Evolutionary conservation across 768 basidiomycete genomes (phyloP), one percentile per base, ranked within the genome.

Genomic region (Pseudohyphozyma bogoriensis): DNA sequence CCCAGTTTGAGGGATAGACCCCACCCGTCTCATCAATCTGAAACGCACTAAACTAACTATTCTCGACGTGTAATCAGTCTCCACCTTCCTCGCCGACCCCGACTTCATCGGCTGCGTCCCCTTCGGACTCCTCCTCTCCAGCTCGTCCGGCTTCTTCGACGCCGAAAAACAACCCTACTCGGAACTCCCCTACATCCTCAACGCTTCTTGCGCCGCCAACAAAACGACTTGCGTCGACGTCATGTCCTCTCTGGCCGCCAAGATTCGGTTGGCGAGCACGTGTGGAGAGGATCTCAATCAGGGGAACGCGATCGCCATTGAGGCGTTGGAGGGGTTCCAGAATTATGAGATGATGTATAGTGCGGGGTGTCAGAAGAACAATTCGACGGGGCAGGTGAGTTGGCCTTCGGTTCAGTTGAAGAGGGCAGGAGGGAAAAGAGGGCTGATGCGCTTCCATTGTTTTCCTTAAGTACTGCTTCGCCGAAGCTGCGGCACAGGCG

Each of bases 181-280:
- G 2, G 71, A 78, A 37, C 77, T 87, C 69, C 89, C 89, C 68
- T 72, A 76, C 12, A 76, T 87, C 52, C 69, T 89, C 10, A 87
- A 86, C 83, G 86, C 85, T 3, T 87, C 85, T 0, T 91, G 89
- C 72, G 84, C 87, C 66, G 85, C 86, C 9, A 73, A 71, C 20
- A 68, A 73, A 1, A 69, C 72, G 3, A 70, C 74, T 18, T 91
- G 88, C 67, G 66, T 73, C n/a, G 64, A 74, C 32, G 85, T 85
- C 64, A 87, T 91, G 83, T 77, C 68, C 9, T 81, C 79, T 78
- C 86, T 84, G 70, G 79, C 80, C 2, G 69, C 73, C 1, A 65
- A 73, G 35, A 67, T 70, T 40, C 53, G 56, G 22, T 72, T 88
- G 20, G 72, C 78, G 64, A 68, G 71, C 2, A 73, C 77, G 1